A percentile compares a stretch with the other conserved stretches of the same genome.
Evolutionary conservation across 2,329 filamentous ascomycete species (phyloP).

Genomic region (Fusarium duplospermum): DNA sequence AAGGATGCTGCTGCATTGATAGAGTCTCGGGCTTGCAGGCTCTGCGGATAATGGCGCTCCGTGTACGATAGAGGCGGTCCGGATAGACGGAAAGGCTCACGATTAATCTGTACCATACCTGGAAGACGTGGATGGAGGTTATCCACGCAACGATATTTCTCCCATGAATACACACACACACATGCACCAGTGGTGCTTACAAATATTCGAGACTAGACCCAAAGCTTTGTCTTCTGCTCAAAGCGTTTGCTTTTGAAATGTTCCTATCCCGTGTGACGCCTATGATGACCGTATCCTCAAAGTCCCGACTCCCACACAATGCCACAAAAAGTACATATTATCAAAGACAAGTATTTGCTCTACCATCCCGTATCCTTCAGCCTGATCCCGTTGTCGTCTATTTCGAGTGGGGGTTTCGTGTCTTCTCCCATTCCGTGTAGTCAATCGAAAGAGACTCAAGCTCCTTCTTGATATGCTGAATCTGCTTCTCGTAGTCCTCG

Average conservation of each 20-base stretch:
- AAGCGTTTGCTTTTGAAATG: constrained; percentile 18
- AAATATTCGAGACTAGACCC: background rate
- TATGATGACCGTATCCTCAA: constrained; percentile 34
- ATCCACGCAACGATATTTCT: constrained; percentile 29
- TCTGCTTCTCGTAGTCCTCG: constrained; percentile 84
- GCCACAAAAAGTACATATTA: constrained; percentile 35
- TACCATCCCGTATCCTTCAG: background rate
- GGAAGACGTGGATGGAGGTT: constrained; percentile 22
- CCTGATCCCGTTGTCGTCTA: constrained; percentile 32
- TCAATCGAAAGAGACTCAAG: constrained; percentile 71
- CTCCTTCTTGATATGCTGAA: constrained; percentile 80
- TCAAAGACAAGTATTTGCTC: constrained; percentile 21
- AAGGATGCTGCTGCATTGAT: constrained; percentile 11
- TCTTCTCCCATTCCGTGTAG: constrained; percentile 67
- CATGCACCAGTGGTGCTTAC: constrained; percentile 3
- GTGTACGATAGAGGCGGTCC: constrained; percentile 42
- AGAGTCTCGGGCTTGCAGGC: constrained; percentile 13
- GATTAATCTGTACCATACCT: constrained; percentile 42
- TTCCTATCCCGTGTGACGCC: constrained; percentile 35
- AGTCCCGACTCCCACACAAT: constrained; percentile 37
- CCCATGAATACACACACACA: constrained; percentile 8
- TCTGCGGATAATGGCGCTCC: constrained; percentile 25
- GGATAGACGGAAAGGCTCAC: constrained; percentile 36
- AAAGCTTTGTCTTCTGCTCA: constrained; percentile 16
- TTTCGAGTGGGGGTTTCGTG: constrained; percentile 55